Evolutionary conservation across 148 eudicot genomes (phyloP).

Genomic region (Vaccinium corymbosum): DNA sequence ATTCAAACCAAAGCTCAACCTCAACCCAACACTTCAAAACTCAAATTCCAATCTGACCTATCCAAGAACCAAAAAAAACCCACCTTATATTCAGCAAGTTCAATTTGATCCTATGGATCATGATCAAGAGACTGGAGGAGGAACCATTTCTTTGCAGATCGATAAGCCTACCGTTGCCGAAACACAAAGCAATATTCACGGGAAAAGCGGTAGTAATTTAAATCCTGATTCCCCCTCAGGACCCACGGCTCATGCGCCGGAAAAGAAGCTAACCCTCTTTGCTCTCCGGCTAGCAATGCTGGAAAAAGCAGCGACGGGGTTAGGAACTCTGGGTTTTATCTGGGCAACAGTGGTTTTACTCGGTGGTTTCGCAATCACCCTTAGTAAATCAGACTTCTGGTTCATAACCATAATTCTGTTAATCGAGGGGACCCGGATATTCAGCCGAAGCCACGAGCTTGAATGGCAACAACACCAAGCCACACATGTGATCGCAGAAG

Average conservation of each 20-base stretch:
- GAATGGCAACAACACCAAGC: conserved; percentile 81
- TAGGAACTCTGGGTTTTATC: conserved; percentile 78
- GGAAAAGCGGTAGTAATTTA: conserved; percentile 27
- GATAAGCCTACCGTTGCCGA: conserved; percentile 30
- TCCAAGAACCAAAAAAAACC: not conserved
- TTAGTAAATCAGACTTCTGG: conserved; percentile 74
- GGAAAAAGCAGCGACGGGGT: conserved; percentile 70
- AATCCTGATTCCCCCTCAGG: not conserved
- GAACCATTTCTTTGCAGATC: conserved; percentile 39
- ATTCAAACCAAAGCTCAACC: not conserved
- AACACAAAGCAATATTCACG: conserved; percentile 33
- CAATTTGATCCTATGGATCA: conserved; percentile 22
- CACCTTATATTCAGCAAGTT: not conserved
- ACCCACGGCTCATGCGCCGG: conserved; percentile 44
- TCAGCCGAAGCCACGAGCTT: conserved; percentile 79
- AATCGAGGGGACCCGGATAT: conserved; percentile 72
- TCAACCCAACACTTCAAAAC: not conserved
- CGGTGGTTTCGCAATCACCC: conserved; percentile 80
- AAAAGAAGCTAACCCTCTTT: conserved; percentile 68
- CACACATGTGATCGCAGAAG: conserved; percentile 48
- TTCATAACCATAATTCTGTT: conserved; percentile 61
- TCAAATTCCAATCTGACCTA: not conserved
- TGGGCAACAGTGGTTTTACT: conserved; percentile 94
- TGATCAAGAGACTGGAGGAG: conserved; percentile 14
- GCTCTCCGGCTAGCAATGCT: conserved; percentile 76